Conservation (phyloP, 306 rosid species). For the Prunus mume region DNA sequence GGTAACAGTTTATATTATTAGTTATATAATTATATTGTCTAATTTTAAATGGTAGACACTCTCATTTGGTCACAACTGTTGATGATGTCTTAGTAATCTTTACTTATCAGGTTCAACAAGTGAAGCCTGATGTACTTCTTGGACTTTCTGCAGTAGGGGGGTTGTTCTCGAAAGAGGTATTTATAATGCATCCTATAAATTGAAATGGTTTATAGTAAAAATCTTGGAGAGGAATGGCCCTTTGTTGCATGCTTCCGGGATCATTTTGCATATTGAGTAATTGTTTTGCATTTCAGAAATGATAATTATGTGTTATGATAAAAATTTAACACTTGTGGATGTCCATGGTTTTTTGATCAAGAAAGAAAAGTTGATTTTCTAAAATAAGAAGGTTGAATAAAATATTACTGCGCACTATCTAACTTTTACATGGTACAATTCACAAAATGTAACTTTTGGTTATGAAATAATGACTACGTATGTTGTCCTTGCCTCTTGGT, state of each 20-base stretch:
- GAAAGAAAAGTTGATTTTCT: not conserved
- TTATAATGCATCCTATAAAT: conserved; percentile 6
- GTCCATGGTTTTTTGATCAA: not conserved
- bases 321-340: not conserved
- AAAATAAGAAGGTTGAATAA: not conserved
- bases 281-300: conserved; percentile 1
- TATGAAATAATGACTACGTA: not conserved
- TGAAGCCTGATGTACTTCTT: conserved; percentile 97
- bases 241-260: not conserved
- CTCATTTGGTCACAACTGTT: conserved; percentile 1
- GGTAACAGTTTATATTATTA: not conserved
- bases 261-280: not conserved
- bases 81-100: conserved; percentile 25
- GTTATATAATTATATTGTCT: not conserved
- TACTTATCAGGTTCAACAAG: conserved; percentile 71
- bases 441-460: not conserved
- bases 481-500: not conserved
- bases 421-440: not conserved
- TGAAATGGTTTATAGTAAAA: not conserved
- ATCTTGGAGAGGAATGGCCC: not conserved
- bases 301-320: not conserved
- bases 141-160: conserved; percentile 99
- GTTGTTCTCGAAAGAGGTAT: conserved; percentile 91
- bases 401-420: not conserved
- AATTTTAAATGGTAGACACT: not conserved